Evolutionary conservation across 2,329 filamentous ascomycete species (phyloP), one percentile per base, ranked within the genome.

Genomic region (Herpotrichia juniperi): DNA sequence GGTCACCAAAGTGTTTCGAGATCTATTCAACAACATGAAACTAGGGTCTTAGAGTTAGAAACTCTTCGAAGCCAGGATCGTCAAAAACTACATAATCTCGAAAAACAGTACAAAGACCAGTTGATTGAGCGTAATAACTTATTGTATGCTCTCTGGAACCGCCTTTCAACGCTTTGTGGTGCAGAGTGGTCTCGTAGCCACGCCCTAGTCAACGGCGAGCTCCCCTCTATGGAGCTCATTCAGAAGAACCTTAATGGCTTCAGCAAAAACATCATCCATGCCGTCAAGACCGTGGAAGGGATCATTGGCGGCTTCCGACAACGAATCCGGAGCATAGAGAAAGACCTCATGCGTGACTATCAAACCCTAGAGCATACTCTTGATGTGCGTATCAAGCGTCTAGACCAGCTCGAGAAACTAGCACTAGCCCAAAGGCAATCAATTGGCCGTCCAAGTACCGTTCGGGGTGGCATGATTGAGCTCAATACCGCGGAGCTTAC

Each of bases 171-270:
- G 0, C 82, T 97, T 37, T 97, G 94, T 65, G 94, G 94, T 10
- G 83, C 86, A 0, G 94, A 97, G 68, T 99, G 94, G 93, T 86
- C 90, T 4, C 90, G 96, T 71, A 87, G 88, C 65, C 93, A 97
- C 73, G 89, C 88, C 50, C 84, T 96, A 21, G 90, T 97, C 68
- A 93, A 94, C 64, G 91, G 92, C 17, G 90, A 93, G 53, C 78
- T 96, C 6, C 91, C 93, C 0, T 91, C 89, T 11, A 81, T 96
- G 28, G 93, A 97, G 66, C 87, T 92, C 12, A 89, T 99, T 55
- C 86, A 87, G 1, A 93, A 87, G 44, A 91, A 94, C 75, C 81
- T 97, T 4, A 88, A 90, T 0, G 90, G 89, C 1, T 97, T 97
- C 76, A 90, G 89, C 67, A 91, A 93, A 73, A 97, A 97, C 70